Conservation (phyloP, 371 early-diverging fungal genomes). For the Mortierella sp. region DNA sequence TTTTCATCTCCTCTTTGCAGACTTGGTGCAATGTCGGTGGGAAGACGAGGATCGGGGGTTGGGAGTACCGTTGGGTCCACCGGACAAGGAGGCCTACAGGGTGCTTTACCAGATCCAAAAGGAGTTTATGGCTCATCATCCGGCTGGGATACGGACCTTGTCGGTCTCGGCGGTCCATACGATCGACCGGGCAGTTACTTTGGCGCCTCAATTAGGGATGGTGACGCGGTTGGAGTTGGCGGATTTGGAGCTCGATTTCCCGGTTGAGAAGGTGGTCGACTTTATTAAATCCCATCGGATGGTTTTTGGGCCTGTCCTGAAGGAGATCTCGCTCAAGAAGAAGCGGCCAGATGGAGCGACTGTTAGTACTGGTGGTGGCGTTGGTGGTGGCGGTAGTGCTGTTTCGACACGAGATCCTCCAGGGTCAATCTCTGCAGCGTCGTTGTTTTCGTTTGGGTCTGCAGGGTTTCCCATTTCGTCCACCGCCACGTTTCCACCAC, state of each 20-base stretch:
- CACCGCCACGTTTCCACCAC: background rate
- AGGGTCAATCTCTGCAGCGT: background rate
- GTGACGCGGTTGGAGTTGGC: constrained; percentile 43
- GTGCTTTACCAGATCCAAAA: constrained; percentile 37
- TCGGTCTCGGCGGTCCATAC: constrained; percentile 33
- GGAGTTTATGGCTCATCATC: constrained; percentile 43
- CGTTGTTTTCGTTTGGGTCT: constrained; percentile 1
- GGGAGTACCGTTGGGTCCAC: constrained; percentile 17
- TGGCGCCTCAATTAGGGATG: constrained; percentile 28
- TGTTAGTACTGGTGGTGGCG: background rate
- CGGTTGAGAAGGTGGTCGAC: constrained; percentile 26
- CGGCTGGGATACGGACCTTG: constrained; percentile 30
- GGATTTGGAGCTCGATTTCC: constrained; percentile 30
- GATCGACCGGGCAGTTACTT: constrained; percentile 13
- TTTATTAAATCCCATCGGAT: constrained; percentile 49
- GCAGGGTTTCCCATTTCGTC: background rate
- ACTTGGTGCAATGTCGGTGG: constrained; percentile 26
- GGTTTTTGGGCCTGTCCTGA: constrained; percentile 41
- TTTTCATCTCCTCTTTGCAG: constrained; percentile 50
- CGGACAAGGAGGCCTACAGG: constrained; percentile 34
- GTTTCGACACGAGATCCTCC: background rate
- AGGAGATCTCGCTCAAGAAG: constrained; percentile 20
- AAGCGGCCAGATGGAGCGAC: background rate
- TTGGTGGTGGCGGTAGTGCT: background rate
- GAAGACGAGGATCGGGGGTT: constrained; percentile 12